phyloP scores from a whole-genome alignment of 768 basidiomycete species.

The Mycena galericulata region DNA sequence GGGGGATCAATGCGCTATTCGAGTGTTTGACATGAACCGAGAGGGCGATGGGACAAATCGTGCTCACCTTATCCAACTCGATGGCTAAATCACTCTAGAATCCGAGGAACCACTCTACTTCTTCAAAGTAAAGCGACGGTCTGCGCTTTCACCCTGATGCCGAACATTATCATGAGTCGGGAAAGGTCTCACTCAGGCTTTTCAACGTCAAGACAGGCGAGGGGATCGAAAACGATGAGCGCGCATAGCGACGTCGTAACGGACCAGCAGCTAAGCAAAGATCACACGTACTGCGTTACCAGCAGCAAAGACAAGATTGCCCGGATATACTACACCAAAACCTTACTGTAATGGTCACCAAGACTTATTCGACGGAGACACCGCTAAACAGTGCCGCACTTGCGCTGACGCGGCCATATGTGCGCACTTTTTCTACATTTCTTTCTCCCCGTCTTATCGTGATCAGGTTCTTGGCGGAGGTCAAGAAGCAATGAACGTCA shows the following conservation, averaged over 20 bases:
- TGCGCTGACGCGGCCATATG: conserved; percentile 87
- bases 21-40: conserved; percentile 85
- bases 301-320: conserved; percentile 98
- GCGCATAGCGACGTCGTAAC: conserved; percentile 91
- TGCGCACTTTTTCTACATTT: conserved; percentile 69
- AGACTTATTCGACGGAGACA: conserved; percentile 93
- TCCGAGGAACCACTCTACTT: conserved; percentile 77
- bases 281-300: conserved; percentile 95
- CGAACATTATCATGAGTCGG: conserved; percentile 91
- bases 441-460: too few relatives aligned
- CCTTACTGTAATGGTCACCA: conserved; percentile 89
- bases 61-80: conserved; percentile 46
- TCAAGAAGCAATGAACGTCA: too few relatives aligned
- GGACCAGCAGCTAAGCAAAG: conserved; percentile 91
- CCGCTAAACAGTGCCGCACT: conserved; percentile 95
- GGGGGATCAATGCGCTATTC: too few relatives aligned
- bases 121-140: too few relatives aligned
- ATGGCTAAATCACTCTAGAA: too few relatives aligned
- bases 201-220: conserved; percentile 92
- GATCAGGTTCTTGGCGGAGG: too few relatives aligned
- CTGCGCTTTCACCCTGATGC: conserved; percentile 90
- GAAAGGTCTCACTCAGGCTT: conserved; percentile 91
- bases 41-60: conserved; percentile 86
- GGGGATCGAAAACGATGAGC: conserved; percentile 85
- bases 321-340: conserved; percentile 92